Percentiles rank a stretch among this genome's conserved stretches.
phyloP scores from a whole-genome alignment of 495 filamentous ascomycete species.

The Podospora appendiculata region DNA sequence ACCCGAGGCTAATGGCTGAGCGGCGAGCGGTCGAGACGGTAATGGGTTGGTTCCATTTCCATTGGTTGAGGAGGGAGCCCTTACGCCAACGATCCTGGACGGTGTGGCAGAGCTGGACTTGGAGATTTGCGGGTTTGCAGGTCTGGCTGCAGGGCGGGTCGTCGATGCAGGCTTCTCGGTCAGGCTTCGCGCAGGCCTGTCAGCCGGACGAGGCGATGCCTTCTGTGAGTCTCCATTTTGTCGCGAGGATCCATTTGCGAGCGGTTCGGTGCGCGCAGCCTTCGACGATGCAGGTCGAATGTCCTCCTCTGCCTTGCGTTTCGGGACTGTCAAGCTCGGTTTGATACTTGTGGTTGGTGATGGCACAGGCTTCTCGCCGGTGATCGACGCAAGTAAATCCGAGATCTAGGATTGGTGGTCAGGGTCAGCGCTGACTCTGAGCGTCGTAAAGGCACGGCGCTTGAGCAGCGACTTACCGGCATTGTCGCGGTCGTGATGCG shows the following conservation, averaged over 20 bases:
- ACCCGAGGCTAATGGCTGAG: conserved; percentile 11
- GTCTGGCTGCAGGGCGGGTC: not conserved
- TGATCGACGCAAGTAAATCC: conserved; percentile 49
- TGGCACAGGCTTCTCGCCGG: conserved; percentile 34
- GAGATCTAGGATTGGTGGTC: conserved; percentile 34
- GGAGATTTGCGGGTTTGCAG: not conserved
- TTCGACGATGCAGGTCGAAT: conserved; percentile 20
- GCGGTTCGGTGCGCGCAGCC: conserved; percentile 19
- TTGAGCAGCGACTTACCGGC: conserved; percentile 14
- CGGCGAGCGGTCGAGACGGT: conserved; percentile 9
- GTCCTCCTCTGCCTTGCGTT: conserved; percentile 48
- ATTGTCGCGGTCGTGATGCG: conserved; percentile 10
- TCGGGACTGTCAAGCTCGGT: conserved; percentile 19
- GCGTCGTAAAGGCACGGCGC: not conserved
- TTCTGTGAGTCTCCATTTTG: conserved; percentile 9
- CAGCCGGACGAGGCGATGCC: conserved; percentile 9
- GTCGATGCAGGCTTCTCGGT: not conserved
- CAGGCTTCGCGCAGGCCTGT: not conserved
- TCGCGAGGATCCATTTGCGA: conserved; percentile 6
- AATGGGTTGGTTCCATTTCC: conserved; percentile 5
- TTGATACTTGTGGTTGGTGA: conserved; percentile 22
- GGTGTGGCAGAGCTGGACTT: not conserved
- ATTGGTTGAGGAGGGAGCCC: not conserved
- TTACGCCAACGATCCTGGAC: not conserved
- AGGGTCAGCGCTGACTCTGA: conserved; percentile 3